Conservation (phyloP, 495 filamentous ascomycete genomes). For the Parmelia sp. region DNA sequence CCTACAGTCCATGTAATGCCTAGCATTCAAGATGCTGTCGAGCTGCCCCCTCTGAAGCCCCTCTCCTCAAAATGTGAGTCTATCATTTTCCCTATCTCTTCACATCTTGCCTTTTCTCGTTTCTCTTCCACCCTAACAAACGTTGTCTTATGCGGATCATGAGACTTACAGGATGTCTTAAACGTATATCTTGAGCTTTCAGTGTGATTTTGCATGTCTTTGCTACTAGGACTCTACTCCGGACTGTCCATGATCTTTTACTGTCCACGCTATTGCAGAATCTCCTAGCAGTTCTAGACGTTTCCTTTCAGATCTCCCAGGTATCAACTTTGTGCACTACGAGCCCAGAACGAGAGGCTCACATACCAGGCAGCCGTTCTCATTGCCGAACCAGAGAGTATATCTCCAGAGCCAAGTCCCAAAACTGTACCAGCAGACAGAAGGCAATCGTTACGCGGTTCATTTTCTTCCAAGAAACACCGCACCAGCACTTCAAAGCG, state of each 20-base stretch:
- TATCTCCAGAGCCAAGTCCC: slow-evolving; percentile 21
- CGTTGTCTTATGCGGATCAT: neutral
- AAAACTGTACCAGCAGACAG: slow-evolving; percentile 9
- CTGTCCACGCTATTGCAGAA: neutral
- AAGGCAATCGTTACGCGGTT: slow-evolving; percentile 19
- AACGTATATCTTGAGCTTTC: neutral
- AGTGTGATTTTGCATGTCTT: neutral
- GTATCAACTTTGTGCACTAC: neutral
- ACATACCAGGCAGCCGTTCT: slow-evolving; percentile 27
- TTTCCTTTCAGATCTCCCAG: neutral
- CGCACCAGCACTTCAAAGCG: slow-evolving; percentile 17
- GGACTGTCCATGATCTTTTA: neutral
- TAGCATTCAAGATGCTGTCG: slow-evolving; percentile 14
- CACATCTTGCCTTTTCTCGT: neutral
- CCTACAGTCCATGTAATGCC: slow-evolving; percentile 3
- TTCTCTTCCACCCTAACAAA: neutral
- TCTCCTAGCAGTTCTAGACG: neutral
- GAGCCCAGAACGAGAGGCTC: neutral
- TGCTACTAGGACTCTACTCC: neutral
- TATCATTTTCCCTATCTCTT: neutral
- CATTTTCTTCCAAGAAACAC: slow-evolving; percentile 23
- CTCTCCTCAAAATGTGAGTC: slow-evolving; percentile 16
- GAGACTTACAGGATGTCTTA: neutral
- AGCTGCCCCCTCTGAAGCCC: slow-evolving; percentile 9
- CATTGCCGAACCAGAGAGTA: slow-evolving; percentile 32